Evolutionary conservation across 176 grass and related monocot genomes (phyloP).

Genomic region (Secale cereale): DNA sequence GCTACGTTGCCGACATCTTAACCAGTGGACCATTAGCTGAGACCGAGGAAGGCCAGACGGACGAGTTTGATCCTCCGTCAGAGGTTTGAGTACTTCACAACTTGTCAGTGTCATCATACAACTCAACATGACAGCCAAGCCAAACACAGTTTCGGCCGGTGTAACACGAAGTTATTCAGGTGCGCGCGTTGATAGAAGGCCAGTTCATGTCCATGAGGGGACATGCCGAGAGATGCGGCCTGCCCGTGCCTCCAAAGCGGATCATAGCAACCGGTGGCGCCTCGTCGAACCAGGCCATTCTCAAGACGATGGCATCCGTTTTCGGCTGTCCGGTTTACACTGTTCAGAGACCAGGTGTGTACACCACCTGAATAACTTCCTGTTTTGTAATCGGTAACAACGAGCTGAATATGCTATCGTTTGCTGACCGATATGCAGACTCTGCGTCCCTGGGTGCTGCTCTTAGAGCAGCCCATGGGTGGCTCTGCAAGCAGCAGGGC

Average conservation of each 20-base stretch:
- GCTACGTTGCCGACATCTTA: slow-evolving; percentile 42
- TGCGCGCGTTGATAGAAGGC: slow-evolving; percentile 66
- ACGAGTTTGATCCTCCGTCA: slow-evolving; percentile 66
- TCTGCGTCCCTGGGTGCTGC: slow-evolving; percentile 68
- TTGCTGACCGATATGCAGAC: slow-evolving; percentile 30
- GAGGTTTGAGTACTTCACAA: background rate
- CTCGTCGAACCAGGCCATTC: slow-evolving; percentile 64
- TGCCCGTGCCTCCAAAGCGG: slow-evolving; percentile 72
- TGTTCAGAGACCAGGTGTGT: slow-evolving; percentile 67
- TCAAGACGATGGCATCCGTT: slow-evolving; percentile 66
- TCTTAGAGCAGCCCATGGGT: slow-evolving; percentile 67
- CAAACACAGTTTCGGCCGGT: background rate
- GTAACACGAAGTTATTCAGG: slow-evolving; percentile 7
- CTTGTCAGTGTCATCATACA: background rate
- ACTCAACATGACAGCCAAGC: background rate
- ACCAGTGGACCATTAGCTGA: slow-evolving; percentile 25
- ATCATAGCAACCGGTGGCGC: slow-evolving; percentile 47
- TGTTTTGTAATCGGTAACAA: background rate
- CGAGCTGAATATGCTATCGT: background rate
- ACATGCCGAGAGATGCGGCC: slow-evolving; percentile 75
- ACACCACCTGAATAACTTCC: background rate
- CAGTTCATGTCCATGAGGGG: slow-evolving; percentile 84
- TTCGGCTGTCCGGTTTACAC: slow-evolving; percentile 76
- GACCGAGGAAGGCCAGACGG: slow-evolving; percentile 25
- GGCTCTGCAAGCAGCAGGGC: slow-evolving; percentile 43